Evolutionary conservation across 306 rosid species (phyloP), one percentile per base, ranked within the genome.

Genomic region (Myrica gale): DNA sequence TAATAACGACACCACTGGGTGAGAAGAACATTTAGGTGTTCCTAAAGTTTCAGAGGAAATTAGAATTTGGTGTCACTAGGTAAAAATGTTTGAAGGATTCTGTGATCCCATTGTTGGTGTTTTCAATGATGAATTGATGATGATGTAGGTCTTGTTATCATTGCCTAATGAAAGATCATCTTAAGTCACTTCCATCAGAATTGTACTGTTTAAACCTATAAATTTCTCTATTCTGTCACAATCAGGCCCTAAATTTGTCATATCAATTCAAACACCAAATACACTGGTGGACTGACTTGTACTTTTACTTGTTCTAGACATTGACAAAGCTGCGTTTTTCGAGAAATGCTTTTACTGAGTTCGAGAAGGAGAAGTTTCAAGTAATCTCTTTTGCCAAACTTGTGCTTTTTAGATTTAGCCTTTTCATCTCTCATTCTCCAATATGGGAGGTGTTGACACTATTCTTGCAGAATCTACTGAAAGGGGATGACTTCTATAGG

Each of bases 261-360:
- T 43, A 13, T 1, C 68, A 16, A 32, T 67, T 47, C 26, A 79
- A n/a, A 61, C 54, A 57, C 20, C 41, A 20, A 17, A 46, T 52
- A 58, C 57, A 55, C 19, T 15, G 47, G 58, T 76, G 37, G 39
- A 68, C 46, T 79, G 69, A 82, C 54, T 50, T 74, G 72, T 19
- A 74, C 20, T 77, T 77, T 78, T 74, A 76, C 70, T 70, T 84
- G 75, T 80, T 32, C 53, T 81, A 95, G 98, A 92, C 98, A 5
- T 82, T 95, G 39, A 95, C 97, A n/a, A 95, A 95, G 96, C 83
- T 95, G 83, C 90, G 98, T 67, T 92, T 92, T 84, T 87, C 88
- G 8, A 86, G 98, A 72, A 86, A 90, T 77, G 74, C 75, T 76
- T 89, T 95, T 32, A 89, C 83, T 44, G 87, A 83, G 47, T 83